Percentiles rank a stretch among this genome's conserved stretches.
Conservation (phyloP, 371 early-diverging fungal genomes). For the Capillidium heterosporum region DNA sequence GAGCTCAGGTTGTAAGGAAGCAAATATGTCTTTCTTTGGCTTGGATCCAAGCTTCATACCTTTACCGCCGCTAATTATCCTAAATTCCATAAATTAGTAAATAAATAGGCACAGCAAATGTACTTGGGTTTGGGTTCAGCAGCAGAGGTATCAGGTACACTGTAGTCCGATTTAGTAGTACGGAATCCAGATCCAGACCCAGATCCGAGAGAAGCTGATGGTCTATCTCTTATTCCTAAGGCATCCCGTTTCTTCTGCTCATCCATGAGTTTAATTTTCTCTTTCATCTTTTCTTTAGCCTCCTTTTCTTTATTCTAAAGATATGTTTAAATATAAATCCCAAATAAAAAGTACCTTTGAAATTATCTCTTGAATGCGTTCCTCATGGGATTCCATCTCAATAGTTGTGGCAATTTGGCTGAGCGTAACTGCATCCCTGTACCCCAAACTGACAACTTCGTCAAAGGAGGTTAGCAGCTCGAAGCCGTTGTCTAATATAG, state of each 20-base stretch:
- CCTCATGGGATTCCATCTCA: conserved; percentile 94
- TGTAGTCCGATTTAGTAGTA: background rate
- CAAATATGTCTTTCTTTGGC: conserved; percentile 7
- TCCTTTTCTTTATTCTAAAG: conserved; percentile 84
- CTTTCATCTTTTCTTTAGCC: conserved; percentile 86
- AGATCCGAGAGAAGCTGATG: background rate
- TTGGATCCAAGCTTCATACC: conserved; percentile 9
- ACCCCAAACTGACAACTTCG: conserved; percentile 83
- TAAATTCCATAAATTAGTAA: background rate
- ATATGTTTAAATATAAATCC: background rate
- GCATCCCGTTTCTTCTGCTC: conserved; percentile 65
- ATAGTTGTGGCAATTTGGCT: conserved; percentile 75
- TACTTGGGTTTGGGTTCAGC: background rate
- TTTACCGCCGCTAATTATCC: background rate
- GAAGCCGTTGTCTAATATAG: conserved; percentile 67
- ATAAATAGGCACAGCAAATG: background rate
- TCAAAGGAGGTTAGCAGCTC: conserved; percentile 87
- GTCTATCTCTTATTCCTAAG: background rate
- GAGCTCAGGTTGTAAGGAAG: background rate
- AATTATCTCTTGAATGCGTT: conserved; percentile 89
- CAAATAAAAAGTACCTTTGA: conserved; percentile 31
- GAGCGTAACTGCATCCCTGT: conserved; percentile 38
- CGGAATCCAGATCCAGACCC: background rate
- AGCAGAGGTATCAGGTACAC: background rate
- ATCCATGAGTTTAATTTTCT: conserved; percentile 80